Conservation (phyloP, 805 yeast genomes). For the Ogataea ramenticola region DNA sequence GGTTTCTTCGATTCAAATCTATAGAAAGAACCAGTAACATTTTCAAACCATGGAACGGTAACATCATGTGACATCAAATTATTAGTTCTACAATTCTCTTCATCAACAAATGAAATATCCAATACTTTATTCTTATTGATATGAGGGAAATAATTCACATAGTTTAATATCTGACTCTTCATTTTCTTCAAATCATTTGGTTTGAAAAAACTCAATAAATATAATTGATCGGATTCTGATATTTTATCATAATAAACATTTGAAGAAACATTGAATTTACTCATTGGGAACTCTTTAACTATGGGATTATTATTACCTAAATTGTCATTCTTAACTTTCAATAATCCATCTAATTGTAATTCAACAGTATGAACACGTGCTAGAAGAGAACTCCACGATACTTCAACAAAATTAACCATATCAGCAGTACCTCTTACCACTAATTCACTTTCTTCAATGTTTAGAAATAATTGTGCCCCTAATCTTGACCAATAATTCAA, state of each 20-base stretch:
- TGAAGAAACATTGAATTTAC: slow-evolving; percentile 18
- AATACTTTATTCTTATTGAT: slow-evolving; percentile 6
- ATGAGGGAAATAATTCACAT: slow-evolving; percentile 19
- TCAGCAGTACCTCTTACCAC: slow-evolving; percentile 21
- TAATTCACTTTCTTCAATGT: slow-evolving; percentile 17
- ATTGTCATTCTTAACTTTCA: slow-evolving; percentile 10
- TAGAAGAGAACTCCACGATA: slow-evolving; percentile 20
- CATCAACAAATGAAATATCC: background rate
- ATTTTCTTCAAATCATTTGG: slow-evolving; percentile 16
- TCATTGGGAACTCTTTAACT: slow-evolving; percentile 13
- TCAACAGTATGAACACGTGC: background rate
- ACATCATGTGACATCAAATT: slow-evolving; percentile 8
- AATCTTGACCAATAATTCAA: slow-evolving; percentile 27
- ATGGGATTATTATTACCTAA: slow-evolving; percentile 6
- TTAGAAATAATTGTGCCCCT: slow-evolving; percentile 27
- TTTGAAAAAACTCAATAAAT: slow-evolving; percentile 22
- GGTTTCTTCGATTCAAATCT: slow-evolving; percentile 3
- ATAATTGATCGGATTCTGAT: slow-evolving; percentile 16
- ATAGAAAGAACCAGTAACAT: slow-evolving; percentile 12
- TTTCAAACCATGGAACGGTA: slow-evolving; percentile 25
- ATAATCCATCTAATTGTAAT: slow-evolving; percentile 14
- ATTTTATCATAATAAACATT: slow-evolving; percentile 27
- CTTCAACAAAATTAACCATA: slow-evolving; percentile 24
- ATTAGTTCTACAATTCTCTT: background rate
- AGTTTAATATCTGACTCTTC: slow-evolving; percentile 20